phyloP scores from a whole-genome alignment of 2,329 filamentous ascomycete genomes.

The Sphaerostilbella broomeana region DNA sequence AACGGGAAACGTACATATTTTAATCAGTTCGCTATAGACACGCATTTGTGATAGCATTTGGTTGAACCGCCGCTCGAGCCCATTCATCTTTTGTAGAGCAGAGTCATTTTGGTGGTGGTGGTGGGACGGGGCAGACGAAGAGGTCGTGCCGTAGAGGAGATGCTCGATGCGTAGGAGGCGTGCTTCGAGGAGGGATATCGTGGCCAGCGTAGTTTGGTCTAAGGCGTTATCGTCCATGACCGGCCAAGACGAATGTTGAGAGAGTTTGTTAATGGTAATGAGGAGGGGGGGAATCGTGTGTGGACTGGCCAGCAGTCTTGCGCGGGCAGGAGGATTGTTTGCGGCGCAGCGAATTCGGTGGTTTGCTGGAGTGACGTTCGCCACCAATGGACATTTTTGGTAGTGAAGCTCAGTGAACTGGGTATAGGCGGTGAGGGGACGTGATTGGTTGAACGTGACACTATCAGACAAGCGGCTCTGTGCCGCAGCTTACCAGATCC shows the following conservation, averaged over 20 bases:
- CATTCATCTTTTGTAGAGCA: conserved; percentile 38
- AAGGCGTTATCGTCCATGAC: conserved; percentile 33
- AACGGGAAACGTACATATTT: conserved; percentile 45
- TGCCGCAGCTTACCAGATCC: too few relatives aligned
- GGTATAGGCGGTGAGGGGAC: too few relatives aligned
- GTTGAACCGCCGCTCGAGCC: conserved; percentile 49
- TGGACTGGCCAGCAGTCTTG: background rate
- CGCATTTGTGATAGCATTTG: conserved; percentile 44
- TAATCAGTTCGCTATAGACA: conserved; percentile 53
- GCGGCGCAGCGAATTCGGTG: too few relatives aligned
- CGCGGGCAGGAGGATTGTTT: too few relatives aligned
- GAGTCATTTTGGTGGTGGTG: conserved; percentile 30
- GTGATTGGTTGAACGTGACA: too few relatives aligned
- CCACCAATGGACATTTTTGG: too few relatives aligned
- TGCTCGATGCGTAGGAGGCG: conserved; percentile 56
- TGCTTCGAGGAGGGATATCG: conserved; percentile 50
- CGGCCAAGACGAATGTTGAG: too few relatives aligned
- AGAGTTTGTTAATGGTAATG: too few relatives aligned
- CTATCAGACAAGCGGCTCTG: too few relatives aligned
- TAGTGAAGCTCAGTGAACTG: background rate
- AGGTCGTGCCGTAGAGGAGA: conserved; percentile 44
- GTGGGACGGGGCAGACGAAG: conserved; percentile 24
- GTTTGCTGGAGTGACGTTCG: too few relatives aligned
- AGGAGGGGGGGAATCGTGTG: background rate
- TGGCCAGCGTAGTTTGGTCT: conserved; percentile 48